These are phyloP conservation scores for Globisporangium middletonii DNA, from an alignment of 352 stramenopile genomes.

Conservation along the genomic window DNA sequence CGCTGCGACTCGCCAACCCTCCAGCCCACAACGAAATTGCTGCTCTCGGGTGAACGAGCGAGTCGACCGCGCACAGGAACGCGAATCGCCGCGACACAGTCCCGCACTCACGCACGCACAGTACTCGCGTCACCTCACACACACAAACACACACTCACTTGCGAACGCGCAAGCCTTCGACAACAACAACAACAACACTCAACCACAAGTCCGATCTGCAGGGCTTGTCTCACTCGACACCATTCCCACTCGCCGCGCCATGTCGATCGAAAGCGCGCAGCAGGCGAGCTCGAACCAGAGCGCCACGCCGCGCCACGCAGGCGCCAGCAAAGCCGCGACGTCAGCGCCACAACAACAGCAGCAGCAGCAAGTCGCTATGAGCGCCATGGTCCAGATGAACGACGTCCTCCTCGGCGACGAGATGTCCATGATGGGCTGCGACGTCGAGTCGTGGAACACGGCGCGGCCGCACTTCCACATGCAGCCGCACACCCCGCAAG, in stretches of 20 bases:
- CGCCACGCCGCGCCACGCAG: constrained; percentile 12
- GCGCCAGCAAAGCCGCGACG: constrained; percentile 4
- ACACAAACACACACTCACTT: not conserved
- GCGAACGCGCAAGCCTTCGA: not conserved
- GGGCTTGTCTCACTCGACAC: constrained; percentile 8
- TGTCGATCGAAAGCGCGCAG: constrained; percentile 43
- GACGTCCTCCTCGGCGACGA: constrained; percentile 59
- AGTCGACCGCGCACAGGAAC: constrained; percentile 19
- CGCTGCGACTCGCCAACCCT: not conserved
- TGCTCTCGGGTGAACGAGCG: constrained; percentile 10
- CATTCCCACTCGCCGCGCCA: constrained; percentile 5
- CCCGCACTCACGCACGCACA: not conserved
- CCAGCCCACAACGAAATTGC: constrained; percentile 16
- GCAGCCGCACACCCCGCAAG: constrained; percentile 7
- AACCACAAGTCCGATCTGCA: constrained; percentile 10
- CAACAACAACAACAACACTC: not conserved
- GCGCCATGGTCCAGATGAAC: constrained; percentile 17
- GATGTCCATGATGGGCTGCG: constrained; percentile 62
- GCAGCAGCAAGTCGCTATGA: constrained; percentile 21
- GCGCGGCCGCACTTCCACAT: constrained; percentile 27
- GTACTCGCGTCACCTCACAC: too few relatives aligned
- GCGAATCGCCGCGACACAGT: constrained; percentile 8
- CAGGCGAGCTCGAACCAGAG: constrained; percentile 17
- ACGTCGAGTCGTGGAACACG: constrained; percentile 50
- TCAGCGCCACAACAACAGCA: constrained; percentile 14